These are phyloP conservation scores for Dactylellina leptospora DNA, from an alignment of 2,329 filamentous ascomycete species.

Conservation along the genomic window DNA sequence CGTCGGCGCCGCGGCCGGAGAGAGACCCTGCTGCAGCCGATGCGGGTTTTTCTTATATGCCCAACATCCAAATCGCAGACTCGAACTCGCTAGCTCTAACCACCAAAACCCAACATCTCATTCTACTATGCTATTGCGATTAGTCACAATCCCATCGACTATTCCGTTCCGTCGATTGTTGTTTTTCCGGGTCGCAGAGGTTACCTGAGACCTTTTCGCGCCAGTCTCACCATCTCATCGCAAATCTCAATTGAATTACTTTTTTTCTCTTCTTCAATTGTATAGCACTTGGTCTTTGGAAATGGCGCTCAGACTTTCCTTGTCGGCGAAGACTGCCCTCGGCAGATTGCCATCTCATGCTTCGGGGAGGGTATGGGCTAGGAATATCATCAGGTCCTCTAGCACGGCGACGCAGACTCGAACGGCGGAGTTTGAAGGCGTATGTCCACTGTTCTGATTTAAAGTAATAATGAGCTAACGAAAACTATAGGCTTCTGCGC, in stretches of 20 bases:
- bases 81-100: constrained; percentile 21
- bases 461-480: constrained; percentile 1
- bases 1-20: constrained; percentile 41
- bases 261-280: background rate
- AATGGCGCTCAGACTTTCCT: constrained; percentile 32
- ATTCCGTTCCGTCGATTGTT: constrained; percentile 36
- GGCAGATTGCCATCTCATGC: constrained; percentile 27
- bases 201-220: constrained; percentile 43
- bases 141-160: constrained; percentile 28
- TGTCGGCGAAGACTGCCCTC: constrained; percentile 18
- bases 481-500: background rate
- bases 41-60: constrained; percentile 23
- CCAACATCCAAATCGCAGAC: constrained; percentile 30
- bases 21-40: constrained; percentile 18
- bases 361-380: constrained; percentile 23
- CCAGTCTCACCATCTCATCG: background rate
- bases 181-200: constrained; percentile 41
- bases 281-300: background rate
- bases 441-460: constrained; percentile 5
- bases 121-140: constrained; percentile 30
- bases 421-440: constrained; percentile 23
- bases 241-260: background rate
- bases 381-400: constrained; percentile 13
- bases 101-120: constrained; percentile 1
- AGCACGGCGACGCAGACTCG: constrained; percentile 26